Evolutionary conservation across 2,329 filamentous ascomycete genomes (phyloP).

Genomic region (Ascochyta viciae-villosae): DNA sequence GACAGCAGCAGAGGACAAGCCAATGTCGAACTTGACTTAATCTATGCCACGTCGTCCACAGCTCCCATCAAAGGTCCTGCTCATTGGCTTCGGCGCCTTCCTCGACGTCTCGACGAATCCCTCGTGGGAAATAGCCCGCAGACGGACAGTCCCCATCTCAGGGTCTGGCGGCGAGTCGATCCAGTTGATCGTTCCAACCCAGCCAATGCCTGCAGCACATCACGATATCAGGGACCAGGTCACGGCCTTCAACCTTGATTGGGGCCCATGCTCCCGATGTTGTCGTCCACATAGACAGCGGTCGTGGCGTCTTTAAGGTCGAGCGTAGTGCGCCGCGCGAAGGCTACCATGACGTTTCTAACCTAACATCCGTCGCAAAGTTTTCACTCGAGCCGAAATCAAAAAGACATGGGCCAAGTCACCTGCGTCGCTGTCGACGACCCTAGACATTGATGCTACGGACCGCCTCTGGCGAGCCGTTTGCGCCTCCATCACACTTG

Average conservation of each 20-base stretch:
- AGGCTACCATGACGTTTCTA: constrained; percentile 69
- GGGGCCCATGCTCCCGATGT: constrained; percentile 61
- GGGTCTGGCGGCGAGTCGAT: constrained; percentile 42
- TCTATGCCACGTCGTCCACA: background rate
- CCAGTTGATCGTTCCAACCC: constrained; percentile 69
- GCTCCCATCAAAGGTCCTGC: constrained; percentile 49
- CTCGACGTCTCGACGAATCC: constrained; percentile 76
- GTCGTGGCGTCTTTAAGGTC: constrained; percentile 67
- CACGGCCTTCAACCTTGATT: constrained; percentile 71
- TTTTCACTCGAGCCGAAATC: constrained; percentile 40
- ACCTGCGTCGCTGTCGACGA: constrained; percentile 29
- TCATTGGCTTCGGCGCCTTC: constrained; percentile 67
- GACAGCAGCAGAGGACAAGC: too few relatives aligned
- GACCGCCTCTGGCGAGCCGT: constrained; percentile 21
- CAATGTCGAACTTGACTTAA: background rate
- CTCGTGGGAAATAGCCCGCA: constrained; percentile 77
- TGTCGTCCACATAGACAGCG: constrained; percentile 73
- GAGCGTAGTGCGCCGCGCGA: constrained; percentile 75
- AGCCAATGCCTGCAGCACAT: constrained; percentile 76
- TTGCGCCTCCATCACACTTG: constrained; percentile 17
- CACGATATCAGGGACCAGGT: constrained; percentile 67
- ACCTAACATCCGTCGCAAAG: constrained; percentile 73
- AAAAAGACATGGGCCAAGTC: constrained; percentile 32
- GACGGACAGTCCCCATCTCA: constrained; percentile 55
- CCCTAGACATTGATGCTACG: constrained; percentile 30